Evolutionary conservation across 306 rosid genomes (phyloP).

Genomic region (Elaeagnus macrophylla): DNA sequence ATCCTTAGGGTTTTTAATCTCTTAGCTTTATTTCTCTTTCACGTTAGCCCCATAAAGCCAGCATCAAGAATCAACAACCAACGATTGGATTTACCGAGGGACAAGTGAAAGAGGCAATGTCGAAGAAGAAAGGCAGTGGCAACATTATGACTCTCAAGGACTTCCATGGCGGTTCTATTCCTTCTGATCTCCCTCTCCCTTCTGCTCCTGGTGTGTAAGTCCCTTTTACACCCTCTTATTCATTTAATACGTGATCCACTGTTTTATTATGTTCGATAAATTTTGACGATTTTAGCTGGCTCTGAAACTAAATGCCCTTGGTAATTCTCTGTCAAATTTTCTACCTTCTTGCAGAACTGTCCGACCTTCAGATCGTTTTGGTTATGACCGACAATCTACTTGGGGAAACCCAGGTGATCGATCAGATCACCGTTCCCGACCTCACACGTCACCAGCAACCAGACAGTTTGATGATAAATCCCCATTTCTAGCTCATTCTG

Average conservation of each 20-base stretch:
- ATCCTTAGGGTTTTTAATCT: too few species aligned
- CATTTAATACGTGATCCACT: neutral
- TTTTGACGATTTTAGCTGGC: conserved; percentile 10
- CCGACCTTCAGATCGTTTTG: conserved; percentile 66
- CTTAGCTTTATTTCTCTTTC: too few species aligned
- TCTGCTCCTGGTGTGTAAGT: conserved; percentile 97
- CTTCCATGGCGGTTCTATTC: conserved; percentile 96
- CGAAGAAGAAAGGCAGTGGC: conserved; percentile 92
- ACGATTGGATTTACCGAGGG: too few species aligned
- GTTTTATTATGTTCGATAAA: neutral
- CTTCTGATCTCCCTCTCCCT: conserved; percentile 93
- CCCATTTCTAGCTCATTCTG: conserved; percentile 51
- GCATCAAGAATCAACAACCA: too few species aligned
- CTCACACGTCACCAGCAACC: conserved; percentile 71
- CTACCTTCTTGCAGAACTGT: conserved; percentile 32
- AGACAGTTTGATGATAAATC: conserved; percentile 76
- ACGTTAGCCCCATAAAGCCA: too few species aligned
- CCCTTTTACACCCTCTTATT: conserved; percentile 15
- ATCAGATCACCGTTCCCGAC: conserved; percentile 74
- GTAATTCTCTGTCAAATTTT: neutral
- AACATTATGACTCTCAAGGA: conserved; percentile 95
- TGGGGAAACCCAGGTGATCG: conserved; percentile 70
- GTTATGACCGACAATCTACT: conserved; percentile 54
- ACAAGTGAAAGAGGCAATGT: conserved; percentile 38
- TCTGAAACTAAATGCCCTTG: conserved; percentile 18